These are phyloP conservation scores for Orbilia brochopaga DNA, from an alignment of 2,329 filamentous ascomycete genomes.

Conservation along the genomic window DNA sequence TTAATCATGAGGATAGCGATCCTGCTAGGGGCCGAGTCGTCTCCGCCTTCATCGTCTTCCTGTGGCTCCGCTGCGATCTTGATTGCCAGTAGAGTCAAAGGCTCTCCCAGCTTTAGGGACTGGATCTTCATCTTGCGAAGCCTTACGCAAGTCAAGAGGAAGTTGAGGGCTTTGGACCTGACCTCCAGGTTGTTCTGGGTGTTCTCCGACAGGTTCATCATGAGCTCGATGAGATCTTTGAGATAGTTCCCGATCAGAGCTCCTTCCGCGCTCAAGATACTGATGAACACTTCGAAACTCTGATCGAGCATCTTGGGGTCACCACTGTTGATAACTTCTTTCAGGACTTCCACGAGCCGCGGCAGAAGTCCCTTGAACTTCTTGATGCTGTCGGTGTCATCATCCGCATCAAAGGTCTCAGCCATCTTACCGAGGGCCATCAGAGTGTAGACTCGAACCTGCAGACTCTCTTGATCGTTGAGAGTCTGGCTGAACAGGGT, in stretches of 20 bases:
- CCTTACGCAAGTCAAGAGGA: slow-evolving; percentile 88
- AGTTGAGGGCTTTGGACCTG: slow-evolving; percentile 85
- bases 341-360: slow-evolving; percentile 85
- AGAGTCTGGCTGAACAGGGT: slow-evolving; percentile 85
- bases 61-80: slow-evolving; percentile 89
- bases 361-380: slow-evolving; percentile 82
- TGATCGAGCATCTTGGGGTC: slow-evolving; percentile 89
- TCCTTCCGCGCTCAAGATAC: slow-evolving; percentile 86
- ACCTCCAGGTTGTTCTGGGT: slow-evolving; percentile 80
- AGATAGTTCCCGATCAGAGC: slow-evolving; percentile 83
- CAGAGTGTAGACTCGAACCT: slow-evolving; percentile 94
- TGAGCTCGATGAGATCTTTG: slow-evolving; percentile 87
- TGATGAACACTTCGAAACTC: slow-evolving; percentile 96
- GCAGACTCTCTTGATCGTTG: slow-evolving; percentile 84
- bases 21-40: slow-evolving; percentile 82
- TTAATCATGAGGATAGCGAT: slow-evolving; percentile 87
- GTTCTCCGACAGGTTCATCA: slow-evolving; percentile 84
- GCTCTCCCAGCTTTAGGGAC: slow-evolving; percentile 81
- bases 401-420: slow-evolving; percentile 84
- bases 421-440: slow-evolving; percentile 86
- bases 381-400: slow-evolving; percentile 75
- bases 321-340: slow-evolving; percentile 76
- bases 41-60: slow-evolving; percentile 72
- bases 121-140: slow-evolving; percentile 97
- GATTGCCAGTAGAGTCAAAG: slow-evolving; percentile 85